Base-by-base conservation (phyloP, 176 grass and related monocot species). In the Musa troglodytarum region DNA sequence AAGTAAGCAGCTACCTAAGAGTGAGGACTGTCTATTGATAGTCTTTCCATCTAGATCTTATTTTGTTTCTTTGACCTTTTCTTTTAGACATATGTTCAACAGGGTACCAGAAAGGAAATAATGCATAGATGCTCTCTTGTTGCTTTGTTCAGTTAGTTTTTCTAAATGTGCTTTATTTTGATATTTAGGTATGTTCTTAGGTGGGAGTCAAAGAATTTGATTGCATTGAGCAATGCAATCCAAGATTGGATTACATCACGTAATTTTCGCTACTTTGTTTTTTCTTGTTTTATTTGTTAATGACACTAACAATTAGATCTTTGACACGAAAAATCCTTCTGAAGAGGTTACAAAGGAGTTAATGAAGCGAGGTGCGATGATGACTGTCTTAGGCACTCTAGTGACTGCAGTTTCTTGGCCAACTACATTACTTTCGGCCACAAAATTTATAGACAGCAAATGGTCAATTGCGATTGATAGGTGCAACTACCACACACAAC, bases 361-460 rank as follows among this genome's bases (percentile, higher is more conserved):
- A 68, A 86, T 96, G 89, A 92, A 88, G 78, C 80, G 80, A 85
- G 93, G 93, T 76, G 93, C 89, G 20, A 92, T 96, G 92, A 62
- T 82, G 76, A 96, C 89, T 26, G 81, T 96, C 49, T 75, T 96
- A 69, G 81, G 73, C 82, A 80, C 85, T 58, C 78, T 96, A 23
- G 53, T 96, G 75, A 84, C 93, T 62, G 93, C 89, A 77, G 82
- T 96, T 74, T 87, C 92, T 25, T 96, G 87, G 77, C 89, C 92
- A 65, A 87, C 87, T 80, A 83, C 76, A 26, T 79, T 96, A 25
- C 73, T 92, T 53, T 2, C 85, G 86, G 89, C 85, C 84, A 86
- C 92, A 74, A 85, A 96, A 70, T 92, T 92, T 55, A 92, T 92
- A 34, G 92, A 96, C 62, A 96, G 92, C 68, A 96, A 86, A 96